Evolutionary conservation across 345 rosid genomes (phyloP).

Genomic region (Murraya paniculata): DNA sequence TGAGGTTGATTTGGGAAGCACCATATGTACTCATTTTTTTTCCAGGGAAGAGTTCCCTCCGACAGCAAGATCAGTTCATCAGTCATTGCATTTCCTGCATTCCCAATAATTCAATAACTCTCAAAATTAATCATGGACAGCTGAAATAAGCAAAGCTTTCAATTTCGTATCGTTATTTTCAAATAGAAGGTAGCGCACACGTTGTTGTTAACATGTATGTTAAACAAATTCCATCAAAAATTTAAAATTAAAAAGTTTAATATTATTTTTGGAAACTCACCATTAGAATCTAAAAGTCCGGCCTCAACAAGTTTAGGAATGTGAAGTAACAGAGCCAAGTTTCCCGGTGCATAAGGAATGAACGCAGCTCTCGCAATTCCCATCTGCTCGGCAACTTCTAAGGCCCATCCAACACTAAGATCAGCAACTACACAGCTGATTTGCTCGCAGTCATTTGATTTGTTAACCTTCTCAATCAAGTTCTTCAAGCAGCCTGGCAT

Average conservation of each 20-base stretch:
- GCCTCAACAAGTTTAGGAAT: constrained; percentile 18
- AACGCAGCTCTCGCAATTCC: constrained; percentile 15
- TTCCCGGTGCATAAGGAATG: constrained; percentile 17
- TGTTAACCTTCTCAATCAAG: constrained; percentile 29
- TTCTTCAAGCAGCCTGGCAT: constrained; percentile 19
- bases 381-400: constrained; percentile 24
- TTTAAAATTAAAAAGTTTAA: too few species aligned
- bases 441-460: constrained; percentile 3
- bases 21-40: constrained; percentile 19
- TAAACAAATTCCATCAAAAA: too few species aligned
- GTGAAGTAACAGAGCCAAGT: constrained; percentile 13
- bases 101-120: background rate
- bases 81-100: constrained; percentile 16
- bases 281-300: constrained; percentile 20
- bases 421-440: constrained; percentile 33
- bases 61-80: constrained; percentile 15
- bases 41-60: constrained; percentile 22
- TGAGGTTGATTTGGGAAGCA: background rate
- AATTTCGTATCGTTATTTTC: too few species aligned
- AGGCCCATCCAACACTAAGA: constrained; percentile 25
- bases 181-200: too few species aligned
- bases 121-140: background rate
- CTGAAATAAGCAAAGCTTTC: background rate
- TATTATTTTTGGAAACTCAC: constrained; percentile 10
- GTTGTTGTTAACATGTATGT: too few species aligned